Percentiles rank a stretch among this genome's conserved stretches.
phyloP scores from a whole-genome alignment of 257 asterid genomes.

The Ocimum tenuiflorum region DNA sequence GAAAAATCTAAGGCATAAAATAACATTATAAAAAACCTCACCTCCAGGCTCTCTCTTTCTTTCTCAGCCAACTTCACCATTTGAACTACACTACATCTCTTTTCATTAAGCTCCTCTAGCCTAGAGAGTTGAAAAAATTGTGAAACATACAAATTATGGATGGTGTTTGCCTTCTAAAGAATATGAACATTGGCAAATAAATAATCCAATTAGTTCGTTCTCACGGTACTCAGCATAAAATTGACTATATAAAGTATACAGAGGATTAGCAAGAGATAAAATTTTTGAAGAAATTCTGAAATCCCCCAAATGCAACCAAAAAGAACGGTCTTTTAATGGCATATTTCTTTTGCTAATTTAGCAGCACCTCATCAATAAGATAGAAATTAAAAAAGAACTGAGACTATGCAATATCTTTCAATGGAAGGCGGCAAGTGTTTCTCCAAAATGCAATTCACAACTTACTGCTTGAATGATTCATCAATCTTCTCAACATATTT shows the following conservation, averaged over 20 bases:
- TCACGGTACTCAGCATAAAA: not conserved
- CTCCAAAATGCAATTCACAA: slow-evolving; percentile 14
- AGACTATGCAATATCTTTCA: not conserved
- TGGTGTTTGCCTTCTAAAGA: not conserved
- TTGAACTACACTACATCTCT: slow-evolving; percentile 86
- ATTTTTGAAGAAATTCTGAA: not conserved
- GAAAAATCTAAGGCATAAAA: slow-evolving; percentile 4
- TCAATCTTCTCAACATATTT: slow-evolving; percentile 94
- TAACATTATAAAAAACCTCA: slow-evolving; percentile 15
- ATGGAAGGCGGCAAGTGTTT: not conserved
- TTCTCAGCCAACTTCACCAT: slow-evolving; percentile 96
- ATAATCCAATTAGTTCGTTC: not conserved
- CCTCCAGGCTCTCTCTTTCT: slow-evolving; percentile 96
- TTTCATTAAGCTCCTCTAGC: slow-evolving; percentile 79
- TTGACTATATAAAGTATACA: not conserved
- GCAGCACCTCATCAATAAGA: not conserved
- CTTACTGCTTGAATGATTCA: slow-evolving; percentile 84
- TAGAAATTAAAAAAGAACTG: not conserved
- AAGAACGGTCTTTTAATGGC: too few species aligned
- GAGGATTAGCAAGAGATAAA: not conserved
- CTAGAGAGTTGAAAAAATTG: slow-evolving; percentile 26
- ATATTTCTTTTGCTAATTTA: not conserved
- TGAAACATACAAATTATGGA: not conserved
- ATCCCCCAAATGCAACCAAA: not conserved
- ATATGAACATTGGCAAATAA: not conserved